Base-by-base conservation (phyloP, 2,329 filamentous ascomycete genomes). In the Didymella lethalis region DNA sequence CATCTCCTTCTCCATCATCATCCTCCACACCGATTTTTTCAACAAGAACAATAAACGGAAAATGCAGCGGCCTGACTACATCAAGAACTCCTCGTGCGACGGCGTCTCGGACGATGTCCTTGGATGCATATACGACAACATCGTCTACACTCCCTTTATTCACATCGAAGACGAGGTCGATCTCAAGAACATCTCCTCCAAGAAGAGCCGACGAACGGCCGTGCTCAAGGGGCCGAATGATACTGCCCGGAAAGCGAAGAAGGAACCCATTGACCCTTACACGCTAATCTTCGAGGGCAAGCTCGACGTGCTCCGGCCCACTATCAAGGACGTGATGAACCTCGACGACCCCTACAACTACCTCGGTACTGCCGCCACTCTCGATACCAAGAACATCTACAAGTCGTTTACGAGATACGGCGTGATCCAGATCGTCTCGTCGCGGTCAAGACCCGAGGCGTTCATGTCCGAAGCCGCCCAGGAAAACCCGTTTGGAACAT, bases 41-140 rank as follows among this genome's bases (percentile, higher is more conserved):
- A 99, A 99, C 83, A 97, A 96, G 79, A 99, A 98, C 81, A 98
- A 98, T 81, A 98, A 98, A 80, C 87, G 95, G 77, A 99, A 99
- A 79, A 99, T 99, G 95, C 93, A 96, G 73, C 96, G 96, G 74
- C 81, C 85, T 0, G 95, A 98, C 72, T 99, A 99, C 77, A 84
- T 98, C 67, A 97, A 96, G 78, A 98, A 98, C 75, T 96, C 93
- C 0, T 88, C 88, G 23, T 93, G 91, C 3, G 93, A 98, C 74
- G 92, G 92, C 6, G 91, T 98, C n/a, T 91, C 91, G 51, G 91
- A 96, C 65, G 94, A 98, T 65, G 91, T 98, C 41, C 82, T 98
- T 14, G 93, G 93, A 71, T 97, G 94, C 74, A 96, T 99, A 74
- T 99, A 98, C 79, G 95, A 99, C 80, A 99, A 99, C 74, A 96